A percentile compares a stretch with the other conserved stretches of the same genome.
These are phyloP conservation scores for Ascosphaera apis DNA, from an alignment of 2,329 filamentous ascomycete species.

Conservation along the genomic window DNA sequence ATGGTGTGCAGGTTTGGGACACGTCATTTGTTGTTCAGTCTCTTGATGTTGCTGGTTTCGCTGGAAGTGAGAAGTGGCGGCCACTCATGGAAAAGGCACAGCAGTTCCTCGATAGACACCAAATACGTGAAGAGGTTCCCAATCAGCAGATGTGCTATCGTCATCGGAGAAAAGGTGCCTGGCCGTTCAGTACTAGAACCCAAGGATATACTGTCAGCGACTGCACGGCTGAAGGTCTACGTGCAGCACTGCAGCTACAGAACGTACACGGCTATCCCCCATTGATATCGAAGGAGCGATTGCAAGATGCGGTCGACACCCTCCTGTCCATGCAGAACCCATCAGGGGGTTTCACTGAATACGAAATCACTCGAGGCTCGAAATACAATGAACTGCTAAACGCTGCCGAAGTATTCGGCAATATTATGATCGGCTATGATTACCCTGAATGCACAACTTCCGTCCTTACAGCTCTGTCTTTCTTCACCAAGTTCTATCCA, in stretches of 20 bases:
- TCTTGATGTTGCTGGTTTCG: slow-evolving; percentile 53
- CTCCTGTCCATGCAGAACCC: slow-evolving; percentile 76
- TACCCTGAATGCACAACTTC: slow-evolving; percentile 97
- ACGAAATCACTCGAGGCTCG: slow-evolving; percentile 62
- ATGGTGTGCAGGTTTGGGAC: slow-evolving; percentile 96
- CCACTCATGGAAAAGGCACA: slow-evolving; percentile 68
- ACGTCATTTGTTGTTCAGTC: slow-evolving; percentile 77
- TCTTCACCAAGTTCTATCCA: slow-evolving; percentile 64
- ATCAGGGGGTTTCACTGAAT: slow-evolving; percentile 70
- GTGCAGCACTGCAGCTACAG: slow-evolving; percentile 67
- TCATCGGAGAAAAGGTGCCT: slow-evolving; percentile 75
- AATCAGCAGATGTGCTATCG: slow-evolving; percentile 67
- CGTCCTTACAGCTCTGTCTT: slow-evolving; percentile 62
- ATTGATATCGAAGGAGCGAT: slow-evolving; percentile 50
- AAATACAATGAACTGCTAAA: slow-evolving; percentile 67
- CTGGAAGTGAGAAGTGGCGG: slow-evolving; percentile 51
- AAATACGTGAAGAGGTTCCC: slow-evolving; percentile 62
- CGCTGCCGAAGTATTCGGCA: slow-evolving; percentile 84
- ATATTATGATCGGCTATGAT: slow-evolving; percentile 97
- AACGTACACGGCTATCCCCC: slow-evolving; percentile 50
- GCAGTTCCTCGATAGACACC: slow-evolving; percentile 69
- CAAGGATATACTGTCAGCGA: slow-evolving; percentile 94
- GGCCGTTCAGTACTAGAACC: slow-evolving; percentile 80
- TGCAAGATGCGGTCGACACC: slow-evolving; percentile 77
- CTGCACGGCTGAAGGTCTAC: slow-evolving; percentile 77